These are phyloP conservation scores for Zygnema circumcarinatum DNA, from an alignment of 139 green algal genomes.

Conservation along the genomic window DNA sequence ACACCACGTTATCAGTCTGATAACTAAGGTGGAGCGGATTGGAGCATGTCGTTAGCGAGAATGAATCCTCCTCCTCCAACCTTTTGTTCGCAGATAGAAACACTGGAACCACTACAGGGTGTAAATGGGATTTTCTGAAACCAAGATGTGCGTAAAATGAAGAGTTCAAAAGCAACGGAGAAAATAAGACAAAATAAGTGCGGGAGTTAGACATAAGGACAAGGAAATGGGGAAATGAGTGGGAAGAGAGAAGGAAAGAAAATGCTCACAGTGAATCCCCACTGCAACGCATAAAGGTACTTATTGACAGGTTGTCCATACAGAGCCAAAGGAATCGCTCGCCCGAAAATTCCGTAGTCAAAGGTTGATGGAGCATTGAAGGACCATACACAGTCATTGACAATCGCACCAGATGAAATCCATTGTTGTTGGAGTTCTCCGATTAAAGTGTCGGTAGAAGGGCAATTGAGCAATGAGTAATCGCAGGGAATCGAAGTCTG, in stretches of 20 bases:
- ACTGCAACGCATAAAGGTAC: slow-evolving; percentile 21
- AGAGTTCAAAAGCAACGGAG: not conserved
- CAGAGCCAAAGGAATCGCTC: not conserved
- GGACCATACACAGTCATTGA: not conserved
- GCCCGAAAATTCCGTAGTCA: slow-evolving; percentile 41
- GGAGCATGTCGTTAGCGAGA: no score
- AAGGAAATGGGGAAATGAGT: not conserved
- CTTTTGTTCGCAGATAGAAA: no score
- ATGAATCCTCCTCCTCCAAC: no score
- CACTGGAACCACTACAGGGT: no score
- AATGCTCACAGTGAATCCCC: slow-evolving; percentile 31
- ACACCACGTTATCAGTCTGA: no score
- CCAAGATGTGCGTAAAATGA: no score
- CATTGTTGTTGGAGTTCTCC: no score
- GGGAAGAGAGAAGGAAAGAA: not conserved
- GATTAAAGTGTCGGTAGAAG: no score
- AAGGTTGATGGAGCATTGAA: not conserved
- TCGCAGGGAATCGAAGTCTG: not conserved
- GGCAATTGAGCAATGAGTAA: not conserved
- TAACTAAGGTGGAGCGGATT: no score
- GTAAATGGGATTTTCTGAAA: no score
- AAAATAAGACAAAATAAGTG: not conserved
- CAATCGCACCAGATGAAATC: not conserved
- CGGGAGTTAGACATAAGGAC: slow-evolving; percentile 4
- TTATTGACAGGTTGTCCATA: not conserved